Conservation (phyloP, 768 basidiomycete species). For the Calocybe gangraenosa region DNA sequence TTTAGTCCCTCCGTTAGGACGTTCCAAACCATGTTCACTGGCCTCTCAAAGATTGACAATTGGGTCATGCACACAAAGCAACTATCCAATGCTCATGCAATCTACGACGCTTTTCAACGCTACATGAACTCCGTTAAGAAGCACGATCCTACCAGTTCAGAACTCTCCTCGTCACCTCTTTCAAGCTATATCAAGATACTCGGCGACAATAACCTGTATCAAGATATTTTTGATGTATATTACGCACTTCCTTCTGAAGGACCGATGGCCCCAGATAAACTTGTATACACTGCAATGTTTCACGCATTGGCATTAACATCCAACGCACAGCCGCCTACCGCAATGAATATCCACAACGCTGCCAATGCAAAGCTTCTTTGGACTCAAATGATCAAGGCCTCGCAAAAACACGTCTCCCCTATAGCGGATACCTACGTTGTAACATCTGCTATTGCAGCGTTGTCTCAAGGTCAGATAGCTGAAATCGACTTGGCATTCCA, state of each 20-base stretch:
- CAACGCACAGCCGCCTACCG: conserved; percentile 15
- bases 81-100: conserved; percentile 51
- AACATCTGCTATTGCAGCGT: conserved; percentile 46
- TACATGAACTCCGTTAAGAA: conserved; percentile 47
- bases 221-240: conserved; percentile 75
- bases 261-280: conserved; percentile 53
- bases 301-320: conserved; percentile 36
- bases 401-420: conserved; percentile 41
- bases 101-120: conserved; percentile 56
- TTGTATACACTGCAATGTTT: conserved; percentile 66
- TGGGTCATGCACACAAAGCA: conserved; percentile 61
- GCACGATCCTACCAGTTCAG: conserved; percentile 39
- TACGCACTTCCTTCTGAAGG: conserved; percentile 63
- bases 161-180: conserved; percentile 49
- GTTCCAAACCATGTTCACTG: conserved; percentile 65
- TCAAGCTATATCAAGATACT: conserved; percentile 66
- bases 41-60: conserved; percentile 55
- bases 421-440: conserved; percentile 52
- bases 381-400: conserved; percentile 55
- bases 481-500: conserved; percentile 69
- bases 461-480: conserved; percentile 49
- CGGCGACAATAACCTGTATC: conserved; percentile 52
- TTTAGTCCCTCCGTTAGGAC: conserved; percentile 66
- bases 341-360: conserved; percentile 37
- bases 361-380: conserved; percentile 71